Base-by-base conservation (phyloP, 2,329 filamentous ascomycete species). In the Metarhizium robertsii region DNA sequence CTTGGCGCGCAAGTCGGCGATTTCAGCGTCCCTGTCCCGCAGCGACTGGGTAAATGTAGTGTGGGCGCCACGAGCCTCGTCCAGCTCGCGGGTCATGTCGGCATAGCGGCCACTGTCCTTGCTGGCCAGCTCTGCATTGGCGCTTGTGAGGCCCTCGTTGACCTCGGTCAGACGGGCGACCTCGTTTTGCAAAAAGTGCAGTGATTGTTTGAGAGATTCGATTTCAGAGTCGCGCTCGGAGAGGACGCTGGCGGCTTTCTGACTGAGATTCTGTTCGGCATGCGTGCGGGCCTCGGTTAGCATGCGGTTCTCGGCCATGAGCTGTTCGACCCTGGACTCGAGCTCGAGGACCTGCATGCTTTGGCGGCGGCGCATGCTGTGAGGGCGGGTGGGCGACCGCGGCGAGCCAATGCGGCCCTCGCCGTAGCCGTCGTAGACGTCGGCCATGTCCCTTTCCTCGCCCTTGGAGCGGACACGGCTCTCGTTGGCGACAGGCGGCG, bases 271-370 rank as follows among this genome's bases (percentile, higher is more conserved):
- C 59, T 83, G 78, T 71, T 95, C 89, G 54, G 88, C 83, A 51
- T 82, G 81, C 53, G 79, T 71, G 63, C 86, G 86, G 49, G 88
- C 86, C 51, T 92, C 86, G 62, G 83, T 79, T 32, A 99, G 83
- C 59, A 84, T 75, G 55, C 86, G 85, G 67, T 97, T 97, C 69
- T 99, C 92, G 25, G 86, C 84, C 45, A 87, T 77, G 61, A 99
- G 79, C 70, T 92, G 87, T 63, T 96, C 90, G 64, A 99, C 81
- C 65, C 82, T 84, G 58, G 83, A 79, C 76, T 97, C 91, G 67
- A 99, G 85, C 65, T 99, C 92, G 58, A 97, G 85, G 54, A 92
- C 85, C 74, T 97, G 92, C 86, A 97, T 92, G 79, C 92, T 97
- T 73, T 96, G 94, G 68, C 92, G 89, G 69, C 92, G 92, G 65